Percentiles rank a stretch among this genome's conserved stretches.
Evolutionary conservation across 495 filamentous ascomycete species (phyloP).

Genomic region (Neurospora intermedia): DNA sequence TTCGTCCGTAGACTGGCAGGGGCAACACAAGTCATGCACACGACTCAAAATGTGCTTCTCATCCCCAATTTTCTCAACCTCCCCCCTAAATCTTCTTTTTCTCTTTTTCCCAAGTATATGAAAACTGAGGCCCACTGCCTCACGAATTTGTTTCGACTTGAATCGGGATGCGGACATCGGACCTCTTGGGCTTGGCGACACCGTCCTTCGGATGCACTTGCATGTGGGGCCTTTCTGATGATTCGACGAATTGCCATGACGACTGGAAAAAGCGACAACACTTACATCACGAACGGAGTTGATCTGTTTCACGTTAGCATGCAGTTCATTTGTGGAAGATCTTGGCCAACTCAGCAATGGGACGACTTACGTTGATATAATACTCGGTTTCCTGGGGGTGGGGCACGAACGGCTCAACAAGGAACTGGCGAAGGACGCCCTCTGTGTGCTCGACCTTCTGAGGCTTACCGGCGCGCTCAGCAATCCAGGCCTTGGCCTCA

Average conservation of each 20-base stretch:
- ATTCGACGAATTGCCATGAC: constrained; percentile 12
- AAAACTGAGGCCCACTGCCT: neutral
- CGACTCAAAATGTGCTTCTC: neutral
- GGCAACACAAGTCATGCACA: neutral
- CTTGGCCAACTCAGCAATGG: constrained; percentile 70
- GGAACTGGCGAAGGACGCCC: constrained; percentile 83
- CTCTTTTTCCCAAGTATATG: neutral
- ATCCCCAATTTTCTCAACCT: constrained; percentile 1
- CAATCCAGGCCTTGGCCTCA: constrained; percentile 87
- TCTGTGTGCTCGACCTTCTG: constrained; percentile 87
- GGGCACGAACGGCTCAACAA: constrained; percentile 97
- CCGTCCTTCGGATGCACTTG: constrained; percentile 7
- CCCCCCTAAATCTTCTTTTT: constrained; percentile 4
- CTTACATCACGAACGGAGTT: constrained; percentile 31
- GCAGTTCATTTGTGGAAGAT: constrained; percentile 46
- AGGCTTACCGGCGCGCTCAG: constrained; percentile 77
- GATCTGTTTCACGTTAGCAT: constrained; percentile 22
- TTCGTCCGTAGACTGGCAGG: constrained; percentile 35
- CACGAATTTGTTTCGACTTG: neutral
- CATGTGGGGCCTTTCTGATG: constrained; percentile 6
- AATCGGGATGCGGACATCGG: neutral
- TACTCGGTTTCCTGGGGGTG: constrained; percentile 90
- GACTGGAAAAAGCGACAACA: constrained; percentile 6
- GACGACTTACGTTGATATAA: constrained; percentile 68
- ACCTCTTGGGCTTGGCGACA: neutral